Evolutionary conservation across 1,284 basidiomycete genomes (phyloP).

Genomic region (Apiotrichum laibachii): DNA sequence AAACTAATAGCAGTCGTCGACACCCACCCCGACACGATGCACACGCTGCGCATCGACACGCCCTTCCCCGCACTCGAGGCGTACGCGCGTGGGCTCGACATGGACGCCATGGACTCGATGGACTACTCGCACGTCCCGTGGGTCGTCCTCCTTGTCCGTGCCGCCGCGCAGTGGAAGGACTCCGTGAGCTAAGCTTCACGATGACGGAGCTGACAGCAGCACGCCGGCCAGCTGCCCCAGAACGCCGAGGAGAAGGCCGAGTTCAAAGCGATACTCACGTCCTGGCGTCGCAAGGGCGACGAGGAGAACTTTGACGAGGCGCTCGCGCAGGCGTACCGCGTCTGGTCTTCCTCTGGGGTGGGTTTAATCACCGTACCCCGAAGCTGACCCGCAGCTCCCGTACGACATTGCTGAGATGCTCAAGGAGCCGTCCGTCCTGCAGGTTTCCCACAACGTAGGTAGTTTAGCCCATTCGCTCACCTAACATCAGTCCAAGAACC

Average conservation of each 20-base stretch:
- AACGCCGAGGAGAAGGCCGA: slow-evolving; percentile 68
- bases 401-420: slow-evolving; percentile 66
- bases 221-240: slow-evolving; percentile 30
- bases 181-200: slow-evolving; percentile 23
- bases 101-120: slow-evolving; percentile 72
- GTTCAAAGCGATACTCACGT: slow-evolving; percentile 62
- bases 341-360: slow-evolving; percentile 64
- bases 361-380: slow-evolving; percentile 17
- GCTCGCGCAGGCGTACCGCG: slow-evolving; percentile 71
- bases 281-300: slow-evolving; percentile 61
- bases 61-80: slow-evolving; percentile 79
- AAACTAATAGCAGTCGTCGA: slow-evolving; percentile 69
- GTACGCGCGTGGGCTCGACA: slow-evolving; percentile 68
- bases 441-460: slow-evolving; percentile 48
- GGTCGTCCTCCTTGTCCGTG: slow-evolving; percentile 78
- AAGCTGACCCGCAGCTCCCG: slow-evolving; percentile 56
- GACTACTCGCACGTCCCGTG: slow-evolving; percentile 85
- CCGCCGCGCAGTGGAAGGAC: slow-evolving; percentile 74
- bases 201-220: slow-evolving; percentile 21
- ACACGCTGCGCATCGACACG: slow-evolving; percentile 81
- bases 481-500: slow-evolving; percentile 58
- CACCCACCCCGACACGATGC: slow-evolving; percentile 79
- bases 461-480: fast-evolving
- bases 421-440: slow-evolving; percentile 58
- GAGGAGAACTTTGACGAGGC: slow-evolving; percentile 98